Evolutionary conservation across 192 early-diverging fungal genomes (phyloP), one percentile per base, ranked within the genome.

Genomic region (Coemansia sp.): DNA sequence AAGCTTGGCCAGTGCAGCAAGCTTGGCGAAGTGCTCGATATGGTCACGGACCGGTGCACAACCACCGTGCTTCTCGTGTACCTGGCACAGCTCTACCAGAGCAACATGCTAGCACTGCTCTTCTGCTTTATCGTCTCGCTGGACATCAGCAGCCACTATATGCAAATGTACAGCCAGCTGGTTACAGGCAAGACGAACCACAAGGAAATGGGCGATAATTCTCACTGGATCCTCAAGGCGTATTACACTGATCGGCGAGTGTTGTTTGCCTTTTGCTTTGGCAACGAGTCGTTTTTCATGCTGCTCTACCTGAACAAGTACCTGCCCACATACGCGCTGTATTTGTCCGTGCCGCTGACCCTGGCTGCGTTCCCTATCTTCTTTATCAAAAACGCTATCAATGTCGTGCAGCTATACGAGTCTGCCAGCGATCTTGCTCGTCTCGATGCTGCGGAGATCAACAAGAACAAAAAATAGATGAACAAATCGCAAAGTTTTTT

Each of bases 21-120:
- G 58, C 97, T 98, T 82, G 97, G 97, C 37, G 93, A 93, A 24
- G 96, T 98, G 15, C 82, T 99, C 32, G 97, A 99, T 70, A 99
- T 99, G 97, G 95, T 99, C 49, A 98, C 96, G 24, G 97, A 99
- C 80, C 86, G 92, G 62, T 92, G 85, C 70, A 94, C 97, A 7
- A 98, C 97, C 15, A 89, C 93, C 5, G 94, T 93, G 47, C 85
- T 99, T 11, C 82, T 99, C 17, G 88, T 92, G 63, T 94, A 88
- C 69, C 85, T 99, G 45, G 83, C 94, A 17, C 67, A 83, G 29
- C 60, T 75, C 7, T 92, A 93, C 66, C 83, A 90, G 19, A 62
- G 66, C 52, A 32, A 25, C 0, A 22, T 22, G 1, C 87, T 89
- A 60, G 84, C 92, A 22, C 67, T 97, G n/a, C 21, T 91, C 7